Evolutionary conservation across 1,284 basidiomycete species (phyloP), one percentile per base, ranked within the genome.

Genomic region (Sporisorium iseilematis-ciliati): DNA sequence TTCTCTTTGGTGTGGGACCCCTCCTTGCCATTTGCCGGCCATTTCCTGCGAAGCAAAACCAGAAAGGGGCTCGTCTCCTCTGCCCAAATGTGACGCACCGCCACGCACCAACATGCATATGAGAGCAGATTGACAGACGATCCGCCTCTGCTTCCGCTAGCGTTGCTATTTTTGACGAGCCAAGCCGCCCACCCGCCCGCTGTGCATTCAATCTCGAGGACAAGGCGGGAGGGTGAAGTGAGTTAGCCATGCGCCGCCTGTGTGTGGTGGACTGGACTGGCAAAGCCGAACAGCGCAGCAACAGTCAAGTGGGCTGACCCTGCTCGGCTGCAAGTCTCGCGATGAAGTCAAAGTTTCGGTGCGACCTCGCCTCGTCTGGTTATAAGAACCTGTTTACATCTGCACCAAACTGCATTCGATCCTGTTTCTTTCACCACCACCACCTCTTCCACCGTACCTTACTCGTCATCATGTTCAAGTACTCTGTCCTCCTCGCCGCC

Each of bases 381-480:
- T 51, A 65, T 51, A 49, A 49, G 46, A 38, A 33, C 41, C 38
- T 26, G 25, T 29, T 7, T 35, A 26, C 11, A n/a, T 20, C 23
- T 16, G 4, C 54, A 16, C 10, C 12, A 25, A 3, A 1, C 52
- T 23, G 18, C 23, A 21, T 29, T 8, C 25, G 26, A 25, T 43
- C 52, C 35, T 38, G 21, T 52, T 59, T 55, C 53, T 38, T 49
- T 25, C 45, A 16, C n/a, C 50, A 63, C 56, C 61, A 57, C 51
- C 55, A 50, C 42, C 45, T 29, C 33, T 23, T 41, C 52, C n/a
- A 49, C 58, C 52, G 8, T 50, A 60, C 5, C 21, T 26, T 7
- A n/a, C 20, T 35, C 61, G n/a, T 52, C 60, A 64, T 16, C 61
- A 75, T 75, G 66, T 55, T 75, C 54, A 74, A 62, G 42, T 46